Evolutionary conservation across 805 yeast genomes (phyloP).

Genomic region (Komagataella kurtzmanii): DNA sequence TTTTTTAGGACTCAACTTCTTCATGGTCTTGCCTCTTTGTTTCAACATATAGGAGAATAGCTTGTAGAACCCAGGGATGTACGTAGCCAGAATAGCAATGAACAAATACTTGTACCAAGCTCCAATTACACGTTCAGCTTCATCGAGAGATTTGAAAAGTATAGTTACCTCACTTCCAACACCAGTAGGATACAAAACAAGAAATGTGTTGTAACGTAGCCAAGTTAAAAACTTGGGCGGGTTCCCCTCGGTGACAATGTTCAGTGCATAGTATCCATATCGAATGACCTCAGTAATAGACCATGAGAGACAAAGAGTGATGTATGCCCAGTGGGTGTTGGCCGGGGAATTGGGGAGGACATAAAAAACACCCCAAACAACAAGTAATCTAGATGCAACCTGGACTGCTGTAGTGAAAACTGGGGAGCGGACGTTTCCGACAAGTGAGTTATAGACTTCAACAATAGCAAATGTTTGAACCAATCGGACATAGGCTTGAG

Average conservation of each 20-base stretch:
- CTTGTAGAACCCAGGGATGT: constrained; percentile 79
- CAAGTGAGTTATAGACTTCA: constrained; percentile 66
- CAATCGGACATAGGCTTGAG: constrained; percentile 42
- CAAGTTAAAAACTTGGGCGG: constrained; percentile 50
- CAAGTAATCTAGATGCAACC: constrained; percentile 70
- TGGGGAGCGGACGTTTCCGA: constrained; percentile 81
- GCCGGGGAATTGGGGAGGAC: constrained; percentile 66
- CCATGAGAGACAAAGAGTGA: constrained; percentile 74
- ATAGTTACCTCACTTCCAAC: constrained; percentile 74
- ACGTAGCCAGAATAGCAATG: constrained; percentile 44
- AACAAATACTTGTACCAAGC: constrained; percentile 39
- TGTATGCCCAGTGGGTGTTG: constrained; percentile 40
- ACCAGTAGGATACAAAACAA: constrained; percentile 79
- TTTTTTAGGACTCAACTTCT: constrained; percentile 14
- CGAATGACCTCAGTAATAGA: constrained; percentile 87
- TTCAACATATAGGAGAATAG: constrained; percentile 79
- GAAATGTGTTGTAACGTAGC: constrained; percentile 75
- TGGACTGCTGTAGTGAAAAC: constrained; percentile 74
- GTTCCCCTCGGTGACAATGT: constrained; percentile 31
- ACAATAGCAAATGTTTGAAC: constrained; percentile 72
- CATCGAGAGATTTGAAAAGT: constrained; percentile 56
- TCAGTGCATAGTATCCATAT: constrained; percentile 76
- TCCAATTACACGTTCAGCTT: constrained; percentile 44
- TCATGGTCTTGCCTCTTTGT: constrained; percentile 73
- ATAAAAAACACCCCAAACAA: constrained; percentile 74